phyloP scores from a whole-genome alignment of 768 basidiomycete genomes.

The Pulveroboletus ravenelii region DNA sequence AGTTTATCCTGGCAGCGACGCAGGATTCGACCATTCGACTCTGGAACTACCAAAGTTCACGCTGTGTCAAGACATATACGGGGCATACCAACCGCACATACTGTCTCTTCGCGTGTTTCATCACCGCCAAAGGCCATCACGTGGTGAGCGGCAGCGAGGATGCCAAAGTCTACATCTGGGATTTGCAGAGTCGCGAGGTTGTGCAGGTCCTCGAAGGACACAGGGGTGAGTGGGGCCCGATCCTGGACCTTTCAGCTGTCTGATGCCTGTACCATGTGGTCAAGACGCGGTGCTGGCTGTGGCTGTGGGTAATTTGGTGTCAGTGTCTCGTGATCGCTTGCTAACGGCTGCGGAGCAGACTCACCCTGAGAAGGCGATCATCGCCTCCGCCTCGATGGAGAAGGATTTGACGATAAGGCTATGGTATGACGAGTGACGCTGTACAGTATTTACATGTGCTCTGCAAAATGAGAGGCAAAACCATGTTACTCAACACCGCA shows the following conservation, averaged over 20 bases:
- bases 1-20: constrained; percentile 83
- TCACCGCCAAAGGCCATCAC: constrained; percentile 53
- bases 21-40: constrained; percentile 92
- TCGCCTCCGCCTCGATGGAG: constrained; percentile 88
- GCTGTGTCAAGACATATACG: constrained; percentile 88
- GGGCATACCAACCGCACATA: constrained; percentile 86
- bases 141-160: constrained; percentile 91
- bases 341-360: constrained; percentile 43
- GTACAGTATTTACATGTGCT: too few relatives aligned
- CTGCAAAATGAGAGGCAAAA: too few relatives aligned
- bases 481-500: too few relatives aligned
- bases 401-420: constrained; percentile 81
- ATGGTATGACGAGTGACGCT: constrained; percentile 57
- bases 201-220: constrained; percentile 76
- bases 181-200: constrained; percentile 75
- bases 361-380: constrained; percentile 67
- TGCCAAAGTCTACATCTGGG: constrained; percentile 83
- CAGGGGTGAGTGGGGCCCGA: constrained; percentile 48
- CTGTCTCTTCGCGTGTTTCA: constrained; percentile 69
- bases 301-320: constrained; percentile 47
- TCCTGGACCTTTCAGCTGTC: neutral
- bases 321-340: neutral
- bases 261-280: neutral
- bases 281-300: constrained; percentile 70
- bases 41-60: constrained; percentile 90